Evolutionary conservation across 768 basidiomycete genomes (phyloP).

Genomic region (Leccinellum rugosiceps): DNA sequence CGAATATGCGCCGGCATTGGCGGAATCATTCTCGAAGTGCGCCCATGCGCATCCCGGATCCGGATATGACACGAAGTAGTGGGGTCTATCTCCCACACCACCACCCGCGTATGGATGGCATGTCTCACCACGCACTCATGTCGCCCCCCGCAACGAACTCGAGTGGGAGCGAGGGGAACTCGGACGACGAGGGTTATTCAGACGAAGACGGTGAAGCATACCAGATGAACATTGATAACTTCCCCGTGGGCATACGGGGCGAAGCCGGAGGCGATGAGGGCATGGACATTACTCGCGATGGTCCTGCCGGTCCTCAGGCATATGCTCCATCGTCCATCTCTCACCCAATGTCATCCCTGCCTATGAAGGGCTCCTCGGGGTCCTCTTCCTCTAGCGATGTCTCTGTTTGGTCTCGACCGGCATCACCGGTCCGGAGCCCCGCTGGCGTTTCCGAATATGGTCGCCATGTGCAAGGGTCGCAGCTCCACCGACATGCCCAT

Average conservation of each 20-base stretch:
- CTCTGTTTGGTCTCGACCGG: conserved; percentile 26
- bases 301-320: not conserved
- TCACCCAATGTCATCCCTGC: not conserved
- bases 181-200: conserved; percentile 26
- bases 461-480: conserved; percentile 2
- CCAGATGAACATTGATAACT: conserved; percentile 23
- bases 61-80: conserved; percentile 6
- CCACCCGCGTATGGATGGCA: conserved; percentile 5
- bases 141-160: conserved; percentile 31
- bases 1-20: conserved; percentile 80
- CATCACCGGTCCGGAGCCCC: conserved; percentile 21
- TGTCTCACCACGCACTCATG: conserved; percentile 21
- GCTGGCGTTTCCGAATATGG: conserved; percentile 7
- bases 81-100: conserved; percentile 13
- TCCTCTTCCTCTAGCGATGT: conserved; percentile 25
- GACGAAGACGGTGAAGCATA: conserved; percentile 24
- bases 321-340: conserved; percentile 5
- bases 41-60: conserved; percentile 22
- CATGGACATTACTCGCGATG: conserved; percentile 6
- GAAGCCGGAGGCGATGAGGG: conserved; percentile 9
- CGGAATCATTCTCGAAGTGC: conserved; percentile 52
- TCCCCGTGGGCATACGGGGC: not conserved
- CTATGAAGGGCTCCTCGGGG: conserved; percentile 16
- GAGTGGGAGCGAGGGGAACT: conserved; percentile 27
- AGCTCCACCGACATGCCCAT: conserved; percentile 16